A percentile compares a stretch with the other conserved stretches of the same genome.
phyloP scores from a whole-genome alignment of 352 stramenopile genomes.

The Phytophthora kernoviae region DNA sequence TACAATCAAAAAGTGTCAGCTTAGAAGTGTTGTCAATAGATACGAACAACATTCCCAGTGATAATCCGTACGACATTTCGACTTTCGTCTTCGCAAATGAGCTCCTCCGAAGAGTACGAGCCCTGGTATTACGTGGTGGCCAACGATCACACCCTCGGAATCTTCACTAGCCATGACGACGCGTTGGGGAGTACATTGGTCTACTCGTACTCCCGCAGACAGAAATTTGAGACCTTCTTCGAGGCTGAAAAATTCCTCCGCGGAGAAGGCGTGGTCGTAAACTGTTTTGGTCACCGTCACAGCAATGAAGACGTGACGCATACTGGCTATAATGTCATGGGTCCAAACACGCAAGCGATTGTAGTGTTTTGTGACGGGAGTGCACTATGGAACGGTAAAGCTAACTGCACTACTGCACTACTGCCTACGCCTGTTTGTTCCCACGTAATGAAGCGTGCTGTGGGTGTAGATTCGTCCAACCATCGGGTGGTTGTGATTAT shows the following conservation, averaged over 20 bases:
- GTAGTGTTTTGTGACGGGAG: slow-evolving; percentile 73
- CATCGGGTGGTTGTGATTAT: slow-evolving; percentile 13
- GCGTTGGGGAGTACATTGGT: slow-evolving; percentile 44
- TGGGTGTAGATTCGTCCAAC: slow-evolving; percentile 2
- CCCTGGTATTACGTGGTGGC: slow-evolving; percentile 51
- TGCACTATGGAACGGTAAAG: slow-evolving; percentile 52
- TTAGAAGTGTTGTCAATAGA: too few relatives aligned
- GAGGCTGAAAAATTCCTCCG: slow-evolving; percentile 53
- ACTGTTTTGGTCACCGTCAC: not conserved
- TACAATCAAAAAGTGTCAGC: too few relatives aligned
- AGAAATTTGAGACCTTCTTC: slow-evolving; percentile 45
- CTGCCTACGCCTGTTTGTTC: slow-evolving; percentile 65
- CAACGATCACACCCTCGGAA: slow-evolving; percentile 41
- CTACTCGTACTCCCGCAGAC: slow-evolving; percentile 44
- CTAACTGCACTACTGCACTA: slow-evolving; percentile 45
- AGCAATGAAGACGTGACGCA: not conserved
- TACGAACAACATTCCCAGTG: too few relatives aligned
- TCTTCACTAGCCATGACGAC: slow-evolving; percentile 54
- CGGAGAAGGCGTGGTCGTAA: slow-evolving; percentile 15
- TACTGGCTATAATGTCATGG: slow-evolving; percentile 41
- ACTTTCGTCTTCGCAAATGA: too few relatives aligned
- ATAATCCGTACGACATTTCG: too few relatives aligned
- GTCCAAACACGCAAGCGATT: slow-evolving; percentile 37
- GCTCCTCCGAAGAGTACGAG: slow-evolving; percentile 4
- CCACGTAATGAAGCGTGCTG: slow-evolving; percentile 44